Evolutionary conservation across 2,329 filamentous ascomycete species (phyloP).

Genomic region (Diaporthe sp.): DNA sequence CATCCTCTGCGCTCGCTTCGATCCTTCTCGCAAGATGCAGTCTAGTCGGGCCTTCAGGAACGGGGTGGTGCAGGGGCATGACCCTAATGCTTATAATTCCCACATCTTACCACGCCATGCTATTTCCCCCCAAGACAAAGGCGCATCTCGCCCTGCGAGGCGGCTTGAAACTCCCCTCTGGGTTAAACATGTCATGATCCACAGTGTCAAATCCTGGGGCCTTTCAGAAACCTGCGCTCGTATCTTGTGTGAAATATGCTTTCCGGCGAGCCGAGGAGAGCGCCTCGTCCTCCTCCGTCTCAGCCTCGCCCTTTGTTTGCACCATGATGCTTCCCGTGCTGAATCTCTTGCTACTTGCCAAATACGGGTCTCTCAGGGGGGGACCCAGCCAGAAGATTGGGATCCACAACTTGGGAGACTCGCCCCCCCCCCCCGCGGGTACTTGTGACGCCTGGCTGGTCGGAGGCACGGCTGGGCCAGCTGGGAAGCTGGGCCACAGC

Average conservation of each 20-base stretch:
- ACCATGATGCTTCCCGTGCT: background rate
- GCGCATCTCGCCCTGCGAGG: background rate
- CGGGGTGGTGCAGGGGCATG: background rate
- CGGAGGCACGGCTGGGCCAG: slow-evolving; percentile 1
- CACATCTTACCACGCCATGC: background rate
- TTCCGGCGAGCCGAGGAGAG: background rate
- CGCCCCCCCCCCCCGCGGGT: background rate
- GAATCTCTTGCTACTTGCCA: background rate
- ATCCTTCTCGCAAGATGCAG: background rate
- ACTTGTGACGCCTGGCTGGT: background rate
- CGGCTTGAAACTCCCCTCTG: background rate
- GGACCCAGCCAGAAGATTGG: slow-evolving; percentile 23
- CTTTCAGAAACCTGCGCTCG: background rate
- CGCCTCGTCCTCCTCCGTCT: background rate
- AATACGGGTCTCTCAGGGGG: slow-evolving; percentile 23
- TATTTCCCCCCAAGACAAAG: slow-evolving; percentile 3
- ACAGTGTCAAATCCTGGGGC: background rate
- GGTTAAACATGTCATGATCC: background rate
- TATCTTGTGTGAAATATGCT: slow-evolving; percentile 3
- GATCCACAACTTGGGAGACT: slow-evolving; percentile 3
- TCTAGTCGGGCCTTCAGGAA: slow-evolving; percentile 4
- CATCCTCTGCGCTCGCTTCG: background rate
- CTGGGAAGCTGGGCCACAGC: background rate
- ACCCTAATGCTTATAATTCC: background rate
- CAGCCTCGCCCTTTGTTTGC: slow-evolving; percentile 9